These are phyloP conservation scores for Yamadazyma atlantica DNA, from an alignment of 1,139 yeast species.

Conservation along the genomic window DNA sequence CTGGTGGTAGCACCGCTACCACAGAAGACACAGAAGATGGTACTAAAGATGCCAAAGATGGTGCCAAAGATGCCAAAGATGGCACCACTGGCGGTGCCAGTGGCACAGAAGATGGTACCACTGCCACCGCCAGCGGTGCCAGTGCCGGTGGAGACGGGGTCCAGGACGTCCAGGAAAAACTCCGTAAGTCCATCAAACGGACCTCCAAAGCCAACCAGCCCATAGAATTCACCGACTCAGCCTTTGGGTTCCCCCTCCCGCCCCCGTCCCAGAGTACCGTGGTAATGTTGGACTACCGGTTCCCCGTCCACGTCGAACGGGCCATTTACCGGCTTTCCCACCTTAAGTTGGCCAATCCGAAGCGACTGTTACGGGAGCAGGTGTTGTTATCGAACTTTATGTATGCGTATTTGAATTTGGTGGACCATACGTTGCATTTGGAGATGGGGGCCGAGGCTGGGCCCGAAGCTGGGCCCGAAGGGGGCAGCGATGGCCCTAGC, in stretches of 20 bases:
- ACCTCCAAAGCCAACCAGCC: conserved; percentile 63
- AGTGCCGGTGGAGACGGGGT: too few relatives aligned
- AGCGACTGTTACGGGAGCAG: conserved; percentile 86
- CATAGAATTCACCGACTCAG: conserved; percentile 73
- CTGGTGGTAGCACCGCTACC: too few relatives aligned
- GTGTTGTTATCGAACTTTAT: conserved; percentile 91
- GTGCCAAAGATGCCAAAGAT: too few relatives aligned
- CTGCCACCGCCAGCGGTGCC: conserved; percentile 13
- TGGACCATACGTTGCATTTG: conserved; percentile 80
- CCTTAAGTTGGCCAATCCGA: conserved; percentile 89
- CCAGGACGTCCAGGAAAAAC: conserved; percentile 45
- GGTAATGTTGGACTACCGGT: conserved; percentile 78
- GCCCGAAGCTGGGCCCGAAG: too few relatives aligned
- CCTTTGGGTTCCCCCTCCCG: conserved; percentile 83
- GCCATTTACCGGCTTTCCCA: conserved; percentile 93
- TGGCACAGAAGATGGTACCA: conserved; percentile 10
- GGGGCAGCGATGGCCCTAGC: too few relatives aligned
- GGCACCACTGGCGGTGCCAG: too few relatives aligned
- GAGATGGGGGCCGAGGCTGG: conserved; percentile 65
- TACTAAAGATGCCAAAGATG: too few relatives aligned
- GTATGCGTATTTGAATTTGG: conserved; percentile 94
- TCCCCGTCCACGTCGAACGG: conserved; percentile 92
- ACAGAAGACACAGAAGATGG: too few relatives aligned
- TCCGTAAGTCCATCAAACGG: conserved; percentile 43
- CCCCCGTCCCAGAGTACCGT: conserved; percentile 74